Base-by-base conservation (phyloP, 257 asterid genomes). In the Solanum sparsipilum region DNA sequence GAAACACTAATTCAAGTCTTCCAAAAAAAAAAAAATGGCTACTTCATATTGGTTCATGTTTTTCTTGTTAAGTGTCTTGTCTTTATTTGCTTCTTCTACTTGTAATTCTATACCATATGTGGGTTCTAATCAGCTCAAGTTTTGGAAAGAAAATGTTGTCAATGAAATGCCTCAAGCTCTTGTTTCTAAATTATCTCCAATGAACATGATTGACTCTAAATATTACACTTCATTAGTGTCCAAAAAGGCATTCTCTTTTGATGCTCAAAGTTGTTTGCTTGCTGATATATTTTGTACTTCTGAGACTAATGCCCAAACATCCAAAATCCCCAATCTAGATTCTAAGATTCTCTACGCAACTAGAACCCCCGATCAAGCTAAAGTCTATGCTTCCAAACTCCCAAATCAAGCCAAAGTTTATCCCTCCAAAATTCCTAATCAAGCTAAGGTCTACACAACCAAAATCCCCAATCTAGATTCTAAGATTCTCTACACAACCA, bases 121-220 rank as follows among this genome's bases (percentile, higher is more conserved):
- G 18, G 84, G 86, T 25, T 85, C 88, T 36, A n/a, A 31, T 6
- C 84, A 88, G 18, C 88, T 58, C 13, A 85, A 81, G 16, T 85
- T 85, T 38, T 85, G 90, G 90, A 32, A 85, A 9, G 34, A 78
- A 29, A 85, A 88, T 86, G 88, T 85, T 13, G 35, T 32, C 23
- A 88, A 60, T 44, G 56, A 73, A 52, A 88, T 88, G 90, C 90
- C 90, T 23, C 29, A n/a, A 46, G 35, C 86, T 46, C 39, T 88
- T 56, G 27, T 85, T 20, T 76, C 90, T 8, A 88, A 88, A 67
- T 44, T 88, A 27, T 85, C 90, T 21, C 90, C 90, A 18, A 65
- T 88, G 11, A 56, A 74, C 20, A 60, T 29, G 70, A 60, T 13
- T 18, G 88, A 88, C n/a, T 52, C 73, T 39, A 48, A 85, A 9